Base-by-base conservation (phyloP, 306 rosid genomes). In the Psophocarpus tetragonolobus region DNA sequence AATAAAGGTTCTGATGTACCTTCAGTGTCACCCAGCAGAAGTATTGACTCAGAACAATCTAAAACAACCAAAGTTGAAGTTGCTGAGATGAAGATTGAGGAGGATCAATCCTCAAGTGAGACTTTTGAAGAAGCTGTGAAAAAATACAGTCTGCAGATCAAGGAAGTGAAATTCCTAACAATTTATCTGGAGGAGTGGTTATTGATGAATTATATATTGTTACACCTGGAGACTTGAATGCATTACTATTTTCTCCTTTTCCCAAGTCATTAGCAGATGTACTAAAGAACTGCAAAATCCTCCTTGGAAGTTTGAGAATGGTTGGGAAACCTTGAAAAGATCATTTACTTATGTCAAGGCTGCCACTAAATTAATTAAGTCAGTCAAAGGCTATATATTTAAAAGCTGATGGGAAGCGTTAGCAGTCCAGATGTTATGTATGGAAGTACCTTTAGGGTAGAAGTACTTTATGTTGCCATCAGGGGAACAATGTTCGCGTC, bases 361-460 rank as follows among this genome's bases (percentile, higher is more conserved):
- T 38, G 85, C 98, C n/a, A 71, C 84, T 38, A 95, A 85, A 80
- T 64, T 95, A 82, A 29, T 92, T 21, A 95, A 92, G 85, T 92
- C 98, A 38, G 82, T 86, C 23, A 95, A 89, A 80, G 98, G 73
- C 71, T 85, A 68, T 20, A 20, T 95, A 89, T 84, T 83, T 92
- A 68, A 92, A 87, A 91, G 97, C 97, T 1, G 98, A 95, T 68
- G 96, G 88, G 57, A 87, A 76, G 56, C 39, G 97, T 91, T 20
- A 88, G 83, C 85, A 95, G 91, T 44, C 97, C 98, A 6, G 98
- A 95, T 82, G 92, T 95, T 69, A 91, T 91, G 81, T 95, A 89
- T 64, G 98, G 98, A 36, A 84, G 83, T 82, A 90, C 93, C 48
- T 95, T 95, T 69, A 91, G 64, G 85, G 77, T 65, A 13, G 97